Base-by-base conservation (phyloP, 306 rosid genomes). In the Rubus idaeus region DNA sequence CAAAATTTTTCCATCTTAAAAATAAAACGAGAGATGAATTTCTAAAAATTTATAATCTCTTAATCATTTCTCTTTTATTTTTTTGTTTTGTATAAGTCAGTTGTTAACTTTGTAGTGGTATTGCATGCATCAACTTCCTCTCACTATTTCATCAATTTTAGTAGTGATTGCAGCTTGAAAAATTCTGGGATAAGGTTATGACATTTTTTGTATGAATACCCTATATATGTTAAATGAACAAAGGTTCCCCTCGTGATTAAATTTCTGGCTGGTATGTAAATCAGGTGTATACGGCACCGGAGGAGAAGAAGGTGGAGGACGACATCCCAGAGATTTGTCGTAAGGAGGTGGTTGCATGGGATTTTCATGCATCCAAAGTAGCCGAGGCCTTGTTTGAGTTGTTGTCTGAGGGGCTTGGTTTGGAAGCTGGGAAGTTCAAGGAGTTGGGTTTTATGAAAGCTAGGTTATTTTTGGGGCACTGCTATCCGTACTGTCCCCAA, bases 401-500 rank as follows among this genome's bases (percentile, higher is more conserved):
- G 52, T 73, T 80, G 64, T 61, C 76, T 0, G 87, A 86, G 49
- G 89, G 89, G 44, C 51, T 86, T 35, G 89, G 89, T 4, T 60
- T 86, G 66, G 81, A 77, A 47, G 39, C 61, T 18, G 76, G 75
- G 1, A 86, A 49, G 74, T 77, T 86, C 46, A 79, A 80, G 78
- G 87, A 86, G 79, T 80, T 2, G 68, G 77, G 14, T 77, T 80
- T 47, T 65, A 35, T 50, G 5, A 61, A 80, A 6, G 2, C 5
- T 0, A 81, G 76, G 73, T 55, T 0, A 64, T 21, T 78, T 4
- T 69, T 81, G 18, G 83, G 79, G 3, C 78, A 65, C 46, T 55
- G 76, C 61, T 84, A 84, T 68, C 85, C 83, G 44, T 66, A 71
- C 64, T 84, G 88, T 68, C 88, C 83, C 5, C 81, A 81, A 73